These are phyloP conservation scores for Umbellularia californica DNA, from an alignment of 164 flowering plant species.

Conservation along the genomic window DNA sequence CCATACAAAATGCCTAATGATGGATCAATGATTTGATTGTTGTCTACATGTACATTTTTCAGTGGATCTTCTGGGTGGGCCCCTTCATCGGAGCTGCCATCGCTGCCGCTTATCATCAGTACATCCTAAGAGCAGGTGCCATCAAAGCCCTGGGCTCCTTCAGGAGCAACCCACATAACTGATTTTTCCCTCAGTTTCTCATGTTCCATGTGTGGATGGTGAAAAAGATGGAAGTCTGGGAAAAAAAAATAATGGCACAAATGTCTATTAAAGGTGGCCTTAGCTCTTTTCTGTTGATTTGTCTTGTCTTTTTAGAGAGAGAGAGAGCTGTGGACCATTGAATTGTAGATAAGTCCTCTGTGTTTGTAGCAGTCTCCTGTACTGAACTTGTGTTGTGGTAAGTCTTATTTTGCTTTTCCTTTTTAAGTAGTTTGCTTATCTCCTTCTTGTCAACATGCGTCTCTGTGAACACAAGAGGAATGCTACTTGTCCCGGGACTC, in stretches of 20 bases:
- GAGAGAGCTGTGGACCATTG: slow-evolving; percentile 10
- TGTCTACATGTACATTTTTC: slow-evolving; percentile 12
- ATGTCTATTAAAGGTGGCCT: not conserved
- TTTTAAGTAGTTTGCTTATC: no score
- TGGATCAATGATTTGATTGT: not conserved
- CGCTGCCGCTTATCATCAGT: slow-evolving; percentile 82
- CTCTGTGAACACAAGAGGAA: no score
- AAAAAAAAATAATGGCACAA: not conserved
- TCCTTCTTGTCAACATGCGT: no score
- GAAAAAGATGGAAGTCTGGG: no score
- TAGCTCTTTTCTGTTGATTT: not conserved
- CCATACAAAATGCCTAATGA: not conserved
- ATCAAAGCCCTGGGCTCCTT: slow-evolving; percentile 85
- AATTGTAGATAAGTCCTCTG: slow-evolving; percentile 23
- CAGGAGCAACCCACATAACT: slow-evolving; percentile 45
- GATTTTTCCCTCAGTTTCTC: not conserved
- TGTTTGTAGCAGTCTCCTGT: no score
- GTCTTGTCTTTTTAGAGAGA: not conserved
- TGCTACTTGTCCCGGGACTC: no score
- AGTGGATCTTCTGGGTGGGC: slow-evolving; percentile 99
- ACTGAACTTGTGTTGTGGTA: no score
- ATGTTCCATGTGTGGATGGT: not conserved
- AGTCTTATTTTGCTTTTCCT: no score
- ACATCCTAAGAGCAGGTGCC: slow-evolving; percentile 69
- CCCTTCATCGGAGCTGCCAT: slow-evolving; percentile 78